Conservation (phyloP, 2,329 filamentous ascomycete genomes). For the Teratosphaeria pseudoeucalypti region DNA sequence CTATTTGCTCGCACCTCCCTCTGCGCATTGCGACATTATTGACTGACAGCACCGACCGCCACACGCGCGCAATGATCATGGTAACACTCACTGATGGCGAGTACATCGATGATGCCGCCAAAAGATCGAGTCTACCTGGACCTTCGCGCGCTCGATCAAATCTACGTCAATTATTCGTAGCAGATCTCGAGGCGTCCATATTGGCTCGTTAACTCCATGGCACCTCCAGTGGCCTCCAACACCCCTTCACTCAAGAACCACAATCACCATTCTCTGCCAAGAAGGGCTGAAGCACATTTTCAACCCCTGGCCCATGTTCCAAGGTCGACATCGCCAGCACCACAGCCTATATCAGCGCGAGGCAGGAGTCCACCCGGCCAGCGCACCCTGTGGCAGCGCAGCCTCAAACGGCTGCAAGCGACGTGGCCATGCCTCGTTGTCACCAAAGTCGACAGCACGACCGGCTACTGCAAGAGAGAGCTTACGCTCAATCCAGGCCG, state of each 20-base stretch:
- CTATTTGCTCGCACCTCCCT: neutral
- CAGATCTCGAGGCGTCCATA: neutral
- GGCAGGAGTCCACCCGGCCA: neutral
- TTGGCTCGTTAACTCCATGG: neutral
- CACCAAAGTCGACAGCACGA: neutral
- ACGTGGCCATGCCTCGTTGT: neutral
- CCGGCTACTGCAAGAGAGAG: neutral
- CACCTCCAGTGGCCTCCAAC: neutral
- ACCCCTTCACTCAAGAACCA: neutral
- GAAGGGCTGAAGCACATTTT: neutral
- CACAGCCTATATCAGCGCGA: neutral
- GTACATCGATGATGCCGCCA: neutral
- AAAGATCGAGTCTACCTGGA: neutral
- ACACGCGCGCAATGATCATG: neutral
- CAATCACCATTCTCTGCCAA: neutral
- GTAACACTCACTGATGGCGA: neutral
- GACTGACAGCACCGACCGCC: neutral
- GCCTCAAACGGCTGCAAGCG: neutral
- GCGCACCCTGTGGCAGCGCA: neutral
- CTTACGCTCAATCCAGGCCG: neutral
- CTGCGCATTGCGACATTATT: neutral
- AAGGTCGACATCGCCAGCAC: neutral
- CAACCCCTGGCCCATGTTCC: neutral
- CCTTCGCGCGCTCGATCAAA: neutral
- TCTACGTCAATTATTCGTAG: neutral